Percentiles rank a stretch among this genome's conserved stretches.
Conservation (phyloP, 352 stramenopile genomes). For the Aphanomyces euteiches region DNA sequence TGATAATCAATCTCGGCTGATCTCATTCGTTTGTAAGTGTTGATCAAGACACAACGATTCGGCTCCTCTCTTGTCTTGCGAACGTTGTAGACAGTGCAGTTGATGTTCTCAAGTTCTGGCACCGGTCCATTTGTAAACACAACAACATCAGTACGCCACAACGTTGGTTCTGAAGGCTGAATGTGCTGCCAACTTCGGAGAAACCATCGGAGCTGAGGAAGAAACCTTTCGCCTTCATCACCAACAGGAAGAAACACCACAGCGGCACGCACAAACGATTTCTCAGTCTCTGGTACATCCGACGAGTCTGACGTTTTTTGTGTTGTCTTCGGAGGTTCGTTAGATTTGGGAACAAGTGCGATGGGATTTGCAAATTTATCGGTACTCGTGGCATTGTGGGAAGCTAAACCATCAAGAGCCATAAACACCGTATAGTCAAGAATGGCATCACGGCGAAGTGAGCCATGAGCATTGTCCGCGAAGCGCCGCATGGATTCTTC, state of each 20-base stretch:
- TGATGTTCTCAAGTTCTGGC: background rate
- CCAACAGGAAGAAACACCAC: conserved; percentile 2
- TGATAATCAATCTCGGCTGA: background rate
- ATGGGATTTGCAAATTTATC: no score
- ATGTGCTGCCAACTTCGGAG: conserved; percentile 13
- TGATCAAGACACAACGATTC: conserved; percentile 1
- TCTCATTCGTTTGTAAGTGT: conserved; percentile 10
- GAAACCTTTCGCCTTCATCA: background rate
- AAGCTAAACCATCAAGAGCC: no score
- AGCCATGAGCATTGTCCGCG: no score
- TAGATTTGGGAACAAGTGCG: no score
- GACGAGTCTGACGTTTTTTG: no score
- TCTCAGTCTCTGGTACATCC: no score
- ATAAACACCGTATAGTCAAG: no score
- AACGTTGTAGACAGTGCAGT: background rate
- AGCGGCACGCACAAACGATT: conserved; percentile 21
- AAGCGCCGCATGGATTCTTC: no score
- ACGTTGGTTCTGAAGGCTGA: background rate
- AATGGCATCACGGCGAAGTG: no score
- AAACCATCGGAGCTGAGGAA: conserved; percentile 16
- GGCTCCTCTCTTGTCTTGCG: background rate
- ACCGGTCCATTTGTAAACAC: conserved; percentile 1
- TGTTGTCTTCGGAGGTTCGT: no score
- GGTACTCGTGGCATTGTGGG: no score
- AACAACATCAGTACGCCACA: conserved; percentile 20